Evolutionary conservation across 768 basidiomycete genomes (phyloP).

Genomic region (Hypholoma fasciculare): DNA sequence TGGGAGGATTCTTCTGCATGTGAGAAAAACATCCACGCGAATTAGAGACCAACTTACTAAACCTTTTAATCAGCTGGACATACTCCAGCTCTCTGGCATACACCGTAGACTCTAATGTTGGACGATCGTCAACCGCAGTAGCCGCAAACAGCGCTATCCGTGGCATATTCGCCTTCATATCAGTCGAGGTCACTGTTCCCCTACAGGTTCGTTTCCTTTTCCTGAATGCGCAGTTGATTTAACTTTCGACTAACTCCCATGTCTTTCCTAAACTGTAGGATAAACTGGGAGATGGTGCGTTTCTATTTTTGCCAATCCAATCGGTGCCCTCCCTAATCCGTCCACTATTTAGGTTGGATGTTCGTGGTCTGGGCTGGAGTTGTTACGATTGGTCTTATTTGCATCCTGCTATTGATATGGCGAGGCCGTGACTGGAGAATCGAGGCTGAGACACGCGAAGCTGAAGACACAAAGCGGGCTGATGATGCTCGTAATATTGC

Average conservation of each 20-base stretch:
- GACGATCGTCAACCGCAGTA: constrained; percentile 73
- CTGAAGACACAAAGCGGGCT: not conserved
- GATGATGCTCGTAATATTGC: not conserved
- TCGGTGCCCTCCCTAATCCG: not conserved
- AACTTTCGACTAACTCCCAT: not conserved
- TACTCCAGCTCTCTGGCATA: constrained; percentile 64
- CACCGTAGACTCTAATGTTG: constrained; percentile 83
- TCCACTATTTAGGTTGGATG: constrained; percentile 45
- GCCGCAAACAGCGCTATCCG: constrained; percentile 79
- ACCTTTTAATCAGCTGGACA: too few relatives aligned
- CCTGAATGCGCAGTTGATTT: not conserved
- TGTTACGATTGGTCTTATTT: constrained; percentile 48
- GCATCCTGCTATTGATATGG: constrained; percentile 58
- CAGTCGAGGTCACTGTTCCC: constrained; percentile 72
- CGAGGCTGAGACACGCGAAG: constrained; percentile 44
- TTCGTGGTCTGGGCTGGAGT: constrained; percentile 66
- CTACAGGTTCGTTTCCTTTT: constrained; percentile 49
- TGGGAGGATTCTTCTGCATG: constrained; percentile 78
- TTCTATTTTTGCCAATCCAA: not conserved
- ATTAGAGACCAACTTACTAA: too few relatives aligned
- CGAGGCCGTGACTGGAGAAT: constrained; percentile 64
- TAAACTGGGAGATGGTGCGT: constrained; percentile 70
- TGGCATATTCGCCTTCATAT: constrained; percentile 65
- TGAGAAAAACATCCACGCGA: constrained; percentile 40
- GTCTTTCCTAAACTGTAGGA: constrained; percentile 34